These are phyloP conservation scores for Cydonia oblonga DNA, from an alignment of 331 rosid genomes.

Conservation along the genomic window DNA sequence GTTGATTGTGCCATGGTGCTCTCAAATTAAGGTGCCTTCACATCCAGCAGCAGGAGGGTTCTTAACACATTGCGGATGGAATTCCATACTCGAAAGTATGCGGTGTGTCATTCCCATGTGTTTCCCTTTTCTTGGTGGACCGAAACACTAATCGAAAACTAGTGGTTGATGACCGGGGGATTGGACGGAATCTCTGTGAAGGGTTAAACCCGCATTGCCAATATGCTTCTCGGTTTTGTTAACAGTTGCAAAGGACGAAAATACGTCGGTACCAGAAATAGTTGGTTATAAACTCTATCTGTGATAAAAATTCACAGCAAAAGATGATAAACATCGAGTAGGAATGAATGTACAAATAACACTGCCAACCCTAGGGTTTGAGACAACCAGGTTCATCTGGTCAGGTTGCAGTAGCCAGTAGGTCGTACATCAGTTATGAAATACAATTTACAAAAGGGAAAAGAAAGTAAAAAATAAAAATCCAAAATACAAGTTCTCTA, in stretches of 20 bases:
- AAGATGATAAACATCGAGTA: background rate
- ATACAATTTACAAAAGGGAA: conserved; percentile 22
- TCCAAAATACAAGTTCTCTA: conserved; percentile 12
- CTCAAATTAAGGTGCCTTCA: conserved; percentile 21
- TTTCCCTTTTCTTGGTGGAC: conserved; percentile 8
- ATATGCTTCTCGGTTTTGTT: background rate
- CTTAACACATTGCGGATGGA: conserved; percentile 30
- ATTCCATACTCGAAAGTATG: conserved; percentile 21
- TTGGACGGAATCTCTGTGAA: conserved; percentile 22
- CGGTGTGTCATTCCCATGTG: conserved; percentile 21
- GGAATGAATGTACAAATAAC: conserved; percentile 10
- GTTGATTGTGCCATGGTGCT: conserved; percentile 19
- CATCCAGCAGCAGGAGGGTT: conserved; percentile 23
- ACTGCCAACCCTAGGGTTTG: background rate
- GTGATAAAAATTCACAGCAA: background rate
- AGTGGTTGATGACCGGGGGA: conserved; percentile 31
- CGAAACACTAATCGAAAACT: conserved; percentile 23
- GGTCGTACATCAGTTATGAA: conserved; percentile 10
- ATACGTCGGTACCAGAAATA: background rate
- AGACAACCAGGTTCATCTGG: background rate
- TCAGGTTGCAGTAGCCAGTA: conserved; percentile 3
- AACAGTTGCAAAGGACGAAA: background rate
- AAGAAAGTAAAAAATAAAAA: background rate
- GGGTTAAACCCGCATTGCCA: background rate
- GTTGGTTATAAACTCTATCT: background rate